Percentiles rank a stretch among this genome's conserved stretches.
Evolutionary conservation across 2,329 filamentous ascomycete genomes (phyloP).

Genomic region (Chrysoporthe austroafricana): DNA sequence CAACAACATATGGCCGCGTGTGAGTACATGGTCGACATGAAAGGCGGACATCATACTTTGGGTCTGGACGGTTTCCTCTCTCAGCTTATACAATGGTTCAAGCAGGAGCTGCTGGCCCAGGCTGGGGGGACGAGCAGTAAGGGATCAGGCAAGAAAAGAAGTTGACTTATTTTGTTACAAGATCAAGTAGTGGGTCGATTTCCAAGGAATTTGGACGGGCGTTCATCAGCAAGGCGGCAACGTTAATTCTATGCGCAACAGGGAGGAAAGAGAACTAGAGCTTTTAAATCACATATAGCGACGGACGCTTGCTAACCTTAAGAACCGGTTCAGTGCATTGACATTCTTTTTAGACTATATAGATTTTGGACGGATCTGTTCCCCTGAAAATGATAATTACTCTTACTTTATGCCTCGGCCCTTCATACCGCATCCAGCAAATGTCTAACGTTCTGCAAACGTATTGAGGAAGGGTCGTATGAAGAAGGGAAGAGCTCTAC

Average conservation of each 20-base stretch:
- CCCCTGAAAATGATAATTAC: too few species aligned
- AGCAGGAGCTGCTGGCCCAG: constrained; percentile 11
- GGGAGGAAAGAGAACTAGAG: not conserved
- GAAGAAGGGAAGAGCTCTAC: too few species aligned
- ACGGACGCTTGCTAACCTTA: not conserved
- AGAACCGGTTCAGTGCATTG: not conserved
- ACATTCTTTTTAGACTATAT: not conserved
- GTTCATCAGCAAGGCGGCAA: not conserved
- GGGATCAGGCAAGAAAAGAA: not conserved
- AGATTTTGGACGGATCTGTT: not conserved
- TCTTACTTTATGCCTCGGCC: too few species aligned
- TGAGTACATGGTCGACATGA: constrained; percentile 15
- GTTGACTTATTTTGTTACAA: not conserved
- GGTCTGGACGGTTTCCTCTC: constrained; percentile 31
- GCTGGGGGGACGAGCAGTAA: not conserved
- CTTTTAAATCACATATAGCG: not conserved
- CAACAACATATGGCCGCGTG: constrained; percentile 18
- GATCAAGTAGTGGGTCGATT: not conserved
- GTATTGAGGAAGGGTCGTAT: too few species aligned
- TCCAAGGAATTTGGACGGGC: not conserved
- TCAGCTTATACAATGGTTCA: constrained; percentile 13
- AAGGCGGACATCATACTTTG: constrained; percentile 10
- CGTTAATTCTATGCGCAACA: not conserved
- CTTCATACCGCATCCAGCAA: too few species aligned
- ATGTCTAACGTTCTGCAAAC: too few species aligned